Conservation (phyloP, 352 stramenopile genomes). For the Globisporangium nunn region DNA sequence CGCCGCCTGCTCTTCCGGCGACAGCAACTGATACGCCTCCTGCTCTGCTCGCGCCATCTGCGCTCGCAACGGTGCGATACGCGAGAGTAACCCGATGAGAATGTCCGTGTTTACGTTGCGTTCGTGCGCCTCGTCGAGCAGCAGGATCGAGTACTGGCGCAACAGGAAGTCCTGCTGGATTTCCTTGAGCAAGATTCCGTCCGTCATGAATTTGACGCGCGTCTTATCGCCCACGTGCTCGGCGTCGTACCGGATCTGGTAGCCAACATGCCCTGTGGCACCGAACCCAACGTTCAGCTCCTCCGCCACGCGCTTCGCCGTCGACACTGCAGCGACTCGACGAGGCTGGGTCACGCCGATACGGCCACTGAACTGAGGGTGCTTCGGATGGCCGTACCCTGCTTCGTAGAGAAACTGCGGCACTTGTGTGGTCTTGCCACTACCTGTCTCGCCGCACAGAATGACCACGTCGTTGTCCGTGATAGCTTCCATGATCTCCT, state of each 20-base stretch:
- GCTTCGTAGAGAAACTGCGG: constrained; percentile 98
- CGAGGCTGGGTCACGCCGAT: constrained; percentile 98
- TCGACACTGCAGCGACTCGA: constrained; percentile 97
- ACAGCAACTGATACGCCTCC: constrained; percentile 40
- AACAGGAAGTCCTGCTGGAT: constrained; percentile 87
- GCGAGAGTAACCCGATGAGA: constrained; percentile 93
- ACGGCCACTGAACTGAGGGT: constrained; percentile 37
- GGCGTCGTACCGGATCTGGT: constrained; percentile 98
- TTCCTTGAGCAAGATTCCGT: constrained; percentile 98
- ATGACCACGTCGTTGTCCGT: constrained; percentile 95
- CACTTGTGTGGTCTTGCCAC: constrained; percentile 97
- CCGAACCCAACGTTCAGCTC: constrained; percentile 91
- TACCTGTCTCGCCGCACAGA: constrained; percentile 97
- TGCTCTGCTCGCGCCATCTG: constrained; percentile 80
- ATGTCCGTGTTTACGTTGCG: constrained; percentile 96
- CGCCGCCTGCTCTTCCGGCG: constrained; percentile 26
- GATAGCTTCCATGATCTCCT: constrained; percentile 99
- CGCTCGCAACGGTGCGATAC: constrained; percentile 89
- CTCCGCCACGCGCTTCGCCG: constrained; percentile 95
- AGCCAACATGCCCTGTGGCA: constrained; percentile 85
- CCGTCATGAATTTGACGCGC: constrained; percentile 99
- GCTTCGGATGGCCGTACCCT: constrained; percentile 72
- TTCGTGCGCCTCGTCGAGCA: constrained; percentile 96
- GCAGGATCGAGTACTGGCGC: constrained; percentile 70
- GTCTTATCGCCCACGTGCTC: constrained; percentile 88